Conservation (phyloP, 1,139 yeast genomes). For the Suhomyces anneliseae region DNA sequence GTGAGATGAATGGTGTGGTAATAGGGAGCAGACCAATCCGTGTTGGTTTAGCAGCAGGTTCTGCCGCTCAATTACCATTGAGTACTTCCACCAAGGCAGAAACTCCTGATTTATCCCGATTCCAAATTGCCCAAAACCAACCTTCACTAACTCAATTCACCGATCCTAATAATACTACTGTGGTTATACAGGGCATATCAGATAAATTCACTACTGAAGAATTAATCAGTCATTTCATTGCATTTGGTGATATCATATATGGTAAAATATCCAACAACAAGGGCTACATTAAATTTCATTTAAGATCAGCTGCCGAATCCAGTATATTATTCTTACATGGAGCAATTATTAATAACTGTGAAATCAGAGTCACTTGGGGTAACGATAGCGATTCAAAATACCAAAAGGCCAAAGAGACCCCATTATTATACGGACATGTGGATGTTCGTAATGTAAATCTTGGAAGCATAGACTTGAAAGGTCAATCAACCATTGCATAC, state of each 20-base stretch:
- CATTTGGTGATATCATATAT: slow-evolving; percentile 38
- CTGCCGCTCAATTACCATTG: slow-evolving; percentile 9
- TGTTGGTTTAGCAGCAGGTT: slow-evolving; percentile 47
- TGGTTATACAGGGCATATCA: slow-evolving; percentile 32
- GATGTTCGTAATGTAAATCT: slow-evolving; percentile 18
- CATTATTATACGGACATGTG: slow-evolving; percentile 20
- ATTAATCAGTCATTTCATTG: slow-evolving; percentile 26
- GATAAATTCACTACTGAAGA: slow-evolving; percentile 32
- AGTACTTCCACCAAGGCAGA: slow-evolving; percentile 7
- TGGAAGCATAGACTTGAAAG: slow-evolving; percentile 16
- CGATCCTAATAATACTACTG: slow-evolving; percentile 38
- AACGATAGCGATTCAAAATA: slow-evolving; percentile 10
- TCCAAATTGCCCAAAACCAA: slow-evolving; percentile 31
- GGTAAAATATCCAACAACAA: slow-evolving; percentile 21
- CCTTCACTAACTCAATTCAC: slow-evolving; percentile 34
- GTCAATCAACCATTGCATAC: slow-evolving; percentile 4
- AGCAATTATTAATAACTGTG: slow-evolving; percentile 28
- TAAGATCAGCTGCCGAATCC: slow-evolving; percentile 37
- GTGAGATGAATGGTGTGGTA: slow-evolving; percentile 79
- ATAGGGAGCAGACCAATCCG: slow-evolving; percentile 76
- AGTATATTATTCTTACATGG: slow-evolving; percentile 39
- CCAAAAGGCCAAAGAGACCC: slow-evolving; percentile 16
- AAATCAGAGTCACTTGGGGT: slow-evolving; percentile 39
- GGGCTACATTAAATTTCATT: slow-evolving; percentile 29
- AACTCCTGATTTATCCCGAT: slow-evolving; percentile 12